These are phyloP conservation scores for Coemansia sp. DNA, from an alignment of 192 early-diverging fungal species.

Conservation along the genomic window DNA sequence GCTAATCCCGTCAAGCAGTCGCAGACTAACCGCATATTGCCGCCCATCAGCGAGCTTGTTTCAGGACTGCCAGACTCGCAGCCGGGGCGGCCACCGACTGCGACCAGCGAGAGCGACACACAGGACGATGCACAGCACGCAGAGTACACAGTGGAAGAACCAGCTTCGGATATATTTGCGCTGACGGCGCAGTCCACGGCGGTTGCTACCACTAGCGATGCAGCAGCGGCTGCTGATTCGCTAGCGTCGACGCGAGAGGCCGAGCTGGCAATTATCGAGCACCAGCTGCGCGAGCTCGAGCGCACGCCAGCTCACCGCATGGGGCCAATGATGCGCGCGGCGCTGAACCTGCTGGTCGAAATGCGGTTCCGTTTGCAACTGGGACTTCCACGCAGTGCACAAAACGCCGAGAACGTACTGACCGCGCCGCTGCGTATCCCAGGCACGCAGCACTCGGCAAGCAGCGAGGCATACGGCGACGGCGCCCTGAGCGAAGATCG, in stretches of 20 bases:
- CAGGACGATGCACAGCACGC: neutral
- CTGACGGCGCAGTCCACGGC: neutral
- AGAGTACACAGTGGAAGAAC: constrained; percentile 13
- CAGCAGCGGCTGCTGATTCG: neutral
- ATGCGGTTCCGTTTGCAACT: constrained; percentile 54
- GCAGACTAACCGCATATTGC: neutral
- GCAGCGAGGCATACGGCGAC: constrained; percentile 25
- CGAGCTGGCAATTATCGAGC: constrained; percentile 50
- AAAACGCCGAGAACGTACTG: constrained; percentile 10
- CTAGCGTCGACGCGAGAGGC: constrained; percentile 35
- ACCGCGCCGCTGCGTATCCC: neutral
- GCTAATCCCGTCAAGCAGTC: constrained; percentile 25
- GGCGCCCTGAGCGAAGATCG: constrained; percentile 26
- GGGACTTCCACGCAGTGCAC: constrained; percentile 32
- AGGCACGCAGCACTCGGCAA: neutral
- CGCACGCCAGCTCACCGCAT: constrained; percentile 34
- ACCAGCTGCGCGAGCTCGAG: constrained; percentile 47
- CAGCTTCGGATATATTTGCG: neutral
- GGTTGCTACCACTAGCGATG: neutral
- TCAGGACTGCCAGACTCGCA: neutral
- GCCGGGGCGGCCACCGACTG: too few species aligned
- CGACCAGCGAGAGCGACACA: neutral
- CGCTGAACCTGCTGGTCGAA: constrained; percentile 47
- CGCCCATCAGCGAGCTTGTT: constrained; percentile 6
- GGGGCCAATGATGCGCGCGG: constrained; percentile 51